phyloP scores from a whole-genome alignment of 2,329 filamentous ascomycete genomes.

The Cladosporium velox region DNA sequence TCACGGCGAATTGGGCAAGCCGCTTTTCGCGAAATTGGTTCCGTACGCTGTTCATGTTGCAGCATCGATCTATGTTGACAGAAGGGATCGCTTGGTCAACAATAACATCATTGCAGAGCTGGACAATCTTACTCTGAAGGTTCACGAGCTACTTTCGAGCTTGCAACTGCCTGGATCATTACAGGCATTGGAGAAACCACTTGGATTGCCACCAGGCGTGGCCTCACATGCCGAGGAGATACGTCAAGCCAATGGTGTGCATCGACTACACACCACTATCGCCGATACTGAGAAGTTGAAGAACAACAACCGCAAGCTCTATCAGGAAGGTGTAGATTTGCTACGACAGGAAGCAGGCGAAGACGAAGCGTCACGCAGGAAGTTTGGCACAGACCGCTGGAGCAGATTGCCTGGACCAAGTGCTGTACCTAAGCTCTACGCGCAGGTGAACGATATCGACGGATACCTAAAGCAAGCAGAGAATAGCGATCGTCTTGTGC shows the following conservation, averaged over 20 bases:
- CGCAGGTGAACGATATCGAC: constrained; percentile 74
- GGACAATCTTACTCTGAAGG: constrained; percentile 74
- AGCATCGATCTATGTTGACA: constrained; percentile 91
- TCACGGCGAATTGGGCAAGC: constrained; percentile 72
- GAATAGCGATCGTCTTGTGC: constrained; percentile 68
- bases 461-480: constrained; percentile 78
- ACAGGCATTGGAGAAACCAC: constrained; percentile 90
- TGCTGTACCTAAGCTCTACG: constrained; percentile 73
- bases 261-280: constrained; percentile 74
- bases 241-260: constrained; percentile 82
- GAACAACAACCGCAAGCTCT: constrained; percentile 72
- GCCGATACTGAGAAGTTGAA: constrained; percentile 91
- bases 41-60: constrained; percentile 95
- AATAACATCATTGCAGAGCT: constrained; percentile 83
- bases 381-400: constrained; percentile 89
- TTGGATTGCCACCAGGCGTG: constrained; percentile 82
- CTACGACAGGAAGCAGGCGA: constrained; percentile 80
- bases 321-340: constrained; percentile 78
- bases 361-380: constrained; percentile 72
- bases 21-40: constrained; percentile 86
- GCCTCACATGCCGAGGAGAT: constrained; percentile 93
- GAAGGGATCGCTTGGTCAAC: constrained; percentile 86
- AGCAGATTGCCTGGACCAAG: constrained; percentile 65
- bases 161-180: constrained; percentile 88
- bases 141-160: constrained; percentile 77